These are phyloP conservation scores for Coccomyxa sp. DNA, from an alignment of 139 green algal genomes.

Conservation along the genomic window DNA sequence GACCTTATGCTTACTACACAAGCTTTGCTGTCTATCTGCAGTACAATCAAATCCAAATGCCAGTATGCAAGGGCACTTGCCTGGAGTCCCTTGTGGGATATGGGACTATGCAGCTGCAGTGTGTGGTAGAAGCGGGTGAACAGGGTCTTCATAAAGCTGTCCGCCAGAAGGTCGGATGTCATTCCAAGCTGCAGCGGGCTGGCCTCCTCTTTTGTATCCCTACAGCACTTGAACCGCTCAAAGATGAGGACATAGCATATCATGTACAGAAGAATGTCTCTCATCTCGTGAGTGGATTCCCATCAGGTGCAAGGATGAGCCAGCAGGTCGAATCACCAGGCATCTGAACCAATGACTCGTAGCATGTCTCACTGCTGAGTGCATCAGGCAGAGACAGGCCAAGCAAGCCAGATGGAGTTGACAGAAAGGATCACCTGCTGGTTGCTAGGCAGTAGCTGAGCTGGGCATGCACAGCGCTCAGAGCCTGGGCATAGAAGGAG, in stretches of 20 bases:
- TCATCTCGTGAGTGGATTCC: neutral
- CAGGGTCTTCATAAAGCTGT: conserved; percentile 46
- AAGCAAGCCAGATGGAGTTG: neutral
- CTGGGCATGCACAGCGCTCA: conserved; percentile 23
- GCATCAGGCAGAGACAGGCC: neutral
- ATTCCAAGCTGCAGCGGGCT: conserved; percentile 28
- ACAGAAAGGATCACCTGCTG: neutral
- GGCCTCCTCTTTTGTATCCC: neutral
- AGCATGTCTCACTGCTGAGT: neutral
- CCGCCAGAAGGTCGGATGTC: conserved; percentile 55
- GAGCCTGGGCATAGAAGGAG: conserved; percentile 30
- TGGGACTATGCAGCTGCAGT: conserved; percentile 17
- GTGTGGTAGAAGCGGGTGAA: conserved; percentile 50
- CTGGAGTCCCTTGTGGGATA: neutral
- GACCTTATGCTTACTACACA: too few species aligned
- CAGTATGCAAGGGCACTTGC: neutral
- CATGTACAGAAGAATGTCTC: neutral
- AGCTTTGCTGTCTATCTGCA: neutral
- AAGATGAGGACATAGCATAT: neutral
- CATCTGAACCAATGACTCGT: neutral
- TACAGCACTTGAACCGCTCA: neutral
- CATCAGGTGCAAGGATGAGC: neutral
- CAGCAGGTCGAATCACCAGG: neutral
- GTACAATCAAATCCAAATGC: neutral
- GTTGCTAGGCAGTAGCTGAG: neutral